Percentiles rank a stretch among this genome's conserved stretches.
These are phyloP conservation scores for Collybia mongolica DNA, from an alignment of 768 basidiomycete genomes.

Conservation along the genomic window DNA sequence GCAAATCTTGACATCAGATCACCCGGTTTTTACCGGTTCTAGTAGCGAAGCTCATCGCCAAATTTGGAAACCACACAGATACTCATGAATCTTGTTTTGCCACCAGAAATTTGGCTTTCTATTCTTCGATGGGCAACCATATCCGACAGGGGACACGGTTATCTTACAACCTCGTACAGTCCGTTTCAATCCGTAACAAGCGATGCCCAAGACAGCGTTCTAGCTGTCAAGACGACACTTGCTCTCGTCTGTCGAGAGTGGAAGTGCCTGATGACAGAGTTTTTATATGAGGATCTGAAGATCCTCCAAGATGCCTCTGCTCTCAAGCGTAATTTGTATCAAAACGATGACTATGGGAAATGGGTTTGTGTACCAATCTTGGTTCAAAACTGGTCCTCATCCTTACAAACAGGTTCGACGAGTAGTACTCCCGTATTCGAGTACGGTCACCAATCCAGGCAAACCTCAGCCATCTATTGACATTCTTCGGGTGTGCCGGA, in stretches of 20 bases:
- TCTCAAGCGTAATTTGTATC: conserved; percentile 31
- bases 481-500: conserved; percentile 47
- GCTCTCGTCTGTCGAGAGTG: conserved; percentile 58
- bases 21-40: too few relatives aligned
- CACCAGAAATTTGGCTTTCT: conserved; percentile 54
- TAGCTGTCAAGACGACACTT: conserved; percentile 38
- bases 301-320: conserved; percentile 29
- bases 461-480: conserved; percentile 35
- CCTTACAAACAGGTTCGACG: conserved; percentile 44
- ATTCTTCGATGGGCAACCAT: conserved; percentile 45
- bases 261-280: conserved; percentile 41
- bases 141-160: conserved; percentile 21
- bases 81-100: conserved; percentile 25
- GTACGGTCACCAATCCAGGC: conserved; percentile 39
- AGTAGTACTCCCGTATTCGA: conserved; percentile 55
- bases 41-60: neutral
- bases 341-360: conserved; percentile 21
- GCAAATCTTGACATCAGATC: too few relatives aligned
- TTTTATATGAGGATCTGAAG: conserved; percentile 55
- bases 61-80: neutral
- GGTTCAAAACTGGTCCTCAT: conserved; percentile 2
- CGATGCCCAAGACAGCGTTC: conserved; percentile 23
- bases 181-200: conserved; percentile 45
- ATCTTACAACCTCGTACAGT: conserved; percentile 29
- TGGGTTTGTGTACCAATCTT: conserved; percentile 19